Evolutionary conservation across 441 rosid species (phyloP).

Genomic region (Populus hybrid): DNA sequence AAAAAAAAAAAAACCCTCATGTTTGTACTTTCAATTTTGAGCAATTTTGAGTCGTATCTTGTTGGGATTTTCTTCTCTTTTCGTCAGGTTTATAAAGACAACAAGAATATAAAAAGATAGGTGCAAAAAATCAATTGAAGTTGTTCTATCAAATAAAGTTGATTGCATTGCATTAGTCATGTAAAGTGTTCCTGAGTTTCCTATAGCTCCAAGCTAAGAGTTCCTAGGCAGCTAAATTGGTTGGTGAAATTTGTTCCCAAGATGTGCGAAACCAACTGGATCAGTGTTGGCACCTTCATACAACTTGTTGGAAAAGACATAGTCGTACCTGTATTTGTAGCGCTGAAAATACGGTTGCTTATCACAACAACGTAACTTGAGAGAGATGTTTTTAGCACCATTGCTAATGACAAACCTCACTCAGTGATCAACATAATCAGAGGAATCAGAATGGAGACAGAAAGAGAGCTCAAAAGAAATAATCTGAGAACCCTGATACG

Average conservation of each 20-base stretch:
- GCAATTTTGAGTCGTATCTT: too few species aligned
- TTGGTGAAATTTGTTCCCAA: not conserved
- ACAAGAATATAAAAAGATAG: too few species aligned
- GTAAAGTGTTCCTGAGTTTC: too few species aligned
- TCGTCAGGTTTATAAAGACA: too few species aligned
- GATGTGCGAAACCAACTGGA: not conserved
- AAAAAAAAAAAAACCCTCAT: too few species aligned
- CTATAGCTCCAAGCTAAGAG: not conserved
- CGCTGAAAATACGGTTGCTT: not conserved
- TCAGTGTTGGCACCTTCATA: not conserved
- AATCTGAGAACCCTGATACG: not conserved
- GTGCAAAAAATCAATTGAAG: too few species aligned
- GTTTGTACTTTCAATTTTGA: too few species aligned
- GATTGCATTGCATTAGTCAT: too few species aligned
- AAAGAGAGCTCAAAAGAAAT: not conserved
- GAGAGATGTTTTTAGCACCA: not conserved
- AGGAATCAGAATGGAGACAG: not conserved
- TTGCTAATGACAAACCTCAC: not conserved
- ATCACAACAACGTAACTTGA: not conserved
- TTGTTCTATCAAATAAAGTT: too few species aligned
- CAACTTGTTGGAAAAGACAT: not conserved
- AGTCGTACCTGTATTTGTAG: too few species aligned
- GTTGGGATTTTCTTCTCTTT: too few species aligned
- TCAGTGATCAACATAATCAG: not conserved
- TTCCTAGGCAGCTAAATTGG: not conserved